Base-by-base conservation (phyloP, 306 rosid genomes). In the Lagenaria siceraria region DNA sequence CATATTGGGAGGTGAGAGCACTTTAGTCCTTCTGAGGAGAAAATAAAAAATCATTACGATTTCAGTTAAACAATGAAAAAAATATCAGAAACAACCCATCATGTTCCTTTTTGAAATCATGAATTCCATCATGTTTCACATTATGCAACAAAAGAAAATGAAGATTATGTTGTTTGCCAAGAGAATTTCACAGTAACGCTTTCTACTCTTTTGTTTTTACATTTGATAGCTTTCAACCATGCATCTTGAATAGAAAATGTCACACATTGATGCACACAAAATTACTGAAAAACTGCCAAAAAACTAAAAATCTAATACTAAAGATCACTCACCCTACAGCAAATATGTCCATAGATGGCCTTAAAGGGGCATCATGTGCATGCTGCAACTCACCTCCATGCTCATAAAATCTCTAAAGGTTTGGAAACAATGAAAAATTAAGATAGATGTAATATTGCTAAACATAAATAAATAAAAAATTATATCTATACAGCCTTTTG, bases 321-420 rank as follows among this genome's bases (percentile, higher is more conserved):
- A 63, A 76, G 76, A 84, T 76, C 80, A 46, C 98, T 88, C 86
- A 95, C 99, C 99, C 99, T 4, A 92, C 91, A 52, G 97, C 91
- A 83, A 95, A 95, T 78, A 92, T 88, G 86, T 95, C 99, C 99
- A 95, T 95, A 66, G 96, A 92, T 76, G 97, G 90, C 78, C 90
- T 86, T 80, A 92, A 81, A 77, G 97, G 90, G 76, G 96, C 82
- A 81, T 95, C 97, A 25, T 95, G 98, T 21, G 91, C 92, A 78
- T 89, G 85, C 84, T 92, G 93, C 92, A 86, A 89, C 92, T 92
- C 97, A 75, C 96, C 97, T 84, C 97, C 98, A 64, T 95, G 89
- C 89, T 95, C 99, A 85, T 92, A 95, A 84, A 95, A 95, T 84
- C 99, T 92, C 99, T 92, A 88, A 76, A 46, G 73, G 76, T 61